phyloP scores from a whole-genome alignment of 306 rosid species.

The Acacia melanoxylon region DNA sequence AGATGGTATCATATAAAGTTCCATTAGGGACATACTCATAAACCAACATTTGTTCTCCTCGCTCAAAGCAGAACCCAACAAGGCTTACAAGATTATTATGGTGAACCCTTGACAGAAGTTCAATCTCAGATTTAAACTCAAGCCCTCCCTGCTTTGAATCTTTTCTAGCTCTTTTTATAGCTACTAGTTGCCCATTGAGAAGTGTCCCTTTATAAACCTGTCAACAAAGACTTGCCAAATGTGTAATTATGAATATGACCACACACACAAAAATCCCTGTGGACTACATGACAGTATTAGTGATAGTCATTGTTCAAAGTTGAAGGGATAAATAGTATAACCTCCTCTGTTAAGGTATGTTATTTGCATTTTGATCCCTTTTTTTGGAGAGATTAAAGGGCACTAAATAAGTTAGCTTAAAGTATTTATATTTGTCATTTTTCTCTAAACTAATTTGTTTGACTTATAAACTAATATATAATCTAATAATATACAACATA shows the following conservation, averaged over 20 bases:
- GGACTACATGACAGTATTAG: background rate
- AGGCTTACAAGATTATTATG: conserved; percentile 68
- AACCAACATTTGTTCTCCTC: conserved; percentile 63
- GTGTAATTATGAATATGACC: background rate
- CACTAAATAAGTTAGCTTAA: no score
- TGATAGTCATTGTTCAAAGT: background rate
- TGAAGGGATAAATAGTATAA: background rate
- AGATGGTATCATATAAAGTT: conserved; percentile 42
- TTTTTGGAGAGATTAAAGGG: no score
- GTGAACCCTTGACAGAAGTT: conserved; percentile 73
- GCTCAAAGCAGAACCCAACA: conserved; percentile 64
- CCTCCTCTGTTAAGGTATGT: background rate
- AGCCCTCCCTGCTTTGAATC: conserved; percentile 55
- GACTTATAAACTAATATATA: no score
- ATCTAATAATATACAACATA: no score
- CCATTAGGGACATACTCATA: conserved; percentile 64
- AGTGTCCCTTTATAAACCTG: conserved; percentile 62
- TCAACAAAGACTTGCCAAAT: conserved; percentile 1
- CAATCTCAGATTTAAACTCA: conserved; percentile 68
- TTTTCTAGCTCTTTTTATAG: conserved; percentile 54
- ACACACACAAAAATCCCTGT: background rate
- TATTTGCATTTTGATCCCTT: background rate
- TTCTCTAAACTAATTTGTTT: no score
- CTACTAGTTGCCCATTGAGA: conserved; percentile 48
- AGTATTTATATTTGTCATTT: no score